These are phyloP conservation scores for Curvularia sp. DNA, from an alignment of 2,329 filamentous ascomycete species.

Conservation along the genomic window DNA sequence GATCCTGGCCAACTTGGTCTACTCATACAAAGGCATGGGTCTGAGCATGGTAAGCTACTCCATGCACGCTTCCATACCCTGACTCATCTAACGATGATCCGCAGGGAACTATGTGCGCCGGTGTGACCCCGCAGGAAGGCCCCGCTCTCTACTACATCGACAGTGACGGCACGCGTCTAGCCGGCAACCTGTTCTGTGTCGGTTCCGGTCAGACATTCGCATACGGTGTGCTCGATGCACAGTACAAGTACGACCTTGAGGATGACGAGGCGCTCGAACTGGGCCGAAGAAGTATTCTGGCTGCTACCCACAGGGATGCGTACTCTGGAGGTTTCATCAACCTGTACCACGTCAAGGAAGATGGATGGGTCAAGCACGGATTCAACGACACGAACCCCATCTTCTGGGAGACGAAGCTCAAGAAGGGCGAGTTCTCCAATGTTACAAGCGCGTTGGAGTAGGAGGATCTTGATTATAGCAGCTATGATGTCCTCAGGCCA, in stretches of 20 bases:
- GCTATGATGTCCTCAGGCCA: not conserved
- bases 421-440: slow-evolving; percentile 98
- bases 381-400: slow-evolving; percentile 98
- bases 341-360: slow-evolving; percentile 98
- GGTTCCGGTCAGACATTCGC: slow-evolving; percentile 98
- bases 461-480: not conserved
- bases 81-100: slow-evolving; percentile 15
- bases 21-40: slow-evolving; percentile 98
- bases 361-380: slow-evolving; percentile 98
- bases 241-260: slow-evolving; percentile 88
- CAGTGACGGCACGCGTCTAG: slow-evolving; percentile 89
- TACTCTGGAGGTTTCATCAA: slow-evolving; percentile 99
- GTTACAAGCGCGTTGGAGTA: slow-evolving; percentile 80
- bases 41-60: slow-evolving; percentile 75
- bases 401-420: slow-evolving; percentile 99
- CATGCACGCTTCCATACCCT: not conserved
- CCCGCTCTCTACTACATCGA: slow-evolving; percentile 99
- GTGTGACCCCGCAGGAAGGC: slow-evolving; percentile 93
- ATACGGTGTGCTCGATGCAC: slow-evolving; percentile 95
- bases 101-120: slow-evolving; percentile 94
- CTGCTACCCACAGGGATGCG: slow-evolving; percentile 96
- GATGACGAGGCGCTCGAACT: slow-evolving; percentile 90
- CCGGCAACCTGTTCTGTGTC: slow-evolving; percentile 97
- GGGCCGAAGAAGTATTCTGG: slow-evolving; percentile 89
- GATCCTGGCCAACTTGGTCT: slow-evolving; percentile 97